Conservation (phyloP, 768 basidiomycete species). For the Plicaturopsis crispa region DNA sequence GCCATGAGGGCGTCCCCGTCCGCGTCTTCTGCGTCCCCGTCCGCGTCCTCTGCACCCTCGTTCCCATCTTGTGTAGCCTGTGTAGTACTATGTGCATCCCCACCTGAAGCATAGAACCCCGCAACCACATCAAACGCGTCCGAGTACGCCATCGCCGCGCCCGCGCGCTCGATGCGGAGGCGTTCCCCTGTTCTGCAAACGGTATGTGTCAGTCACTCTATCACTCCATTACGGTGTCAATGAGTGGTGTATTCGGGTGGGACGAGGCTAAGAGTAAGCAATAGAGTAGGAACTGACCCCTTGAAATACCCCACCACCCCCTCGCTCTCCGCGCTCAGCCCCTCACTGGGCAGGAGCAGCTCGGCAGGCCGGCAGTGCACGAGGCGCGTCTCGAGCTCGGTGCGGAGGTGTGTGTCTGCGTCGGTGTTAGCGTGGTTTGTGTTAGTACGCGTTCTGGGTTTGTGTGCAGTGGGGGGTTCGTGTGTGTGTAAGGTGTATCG, state of each 20-base stretch:
- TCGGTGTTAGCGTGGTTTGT: constrained; percentile 7
- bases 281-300: constrained; percentile 44
- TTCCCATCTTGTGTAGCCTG: no score
- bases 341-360: constrained; percentile 54
- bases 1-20: no score
- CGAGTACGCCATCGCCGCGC: constrained; percentile 46
- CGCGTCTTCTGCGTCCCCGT: no score
- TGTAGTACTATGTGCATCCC: constrained; percentile 1
- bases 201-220: constrained; percentile 6
- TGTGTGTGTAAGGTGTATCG: no score
- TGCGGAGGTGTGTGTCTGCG: constrained; percentile 73
- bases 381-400: constrained; percentile 90
- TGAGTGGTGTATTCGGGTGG: no score
- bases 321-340: constrained; percentile 60
- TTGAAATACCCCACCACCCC: constrained; percentile 70
- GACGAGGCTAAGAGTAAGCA: no score
- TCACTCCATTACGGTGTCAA: no score
- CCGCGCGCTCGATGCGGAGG: constrained; percentile 59
- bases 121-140: constrained; percentile 65
- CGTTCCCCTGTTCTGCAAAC: constrained; percentile 30
- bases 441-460: no score
- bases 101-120: constrained; percentile 27
- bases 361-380: constrained; percentile 82
- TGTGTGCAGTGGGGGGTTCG: no score
- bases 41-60: no score